A percentile compares a stretch with the other conserved stretches of the same genome.
phyloP scores from a whole-genome alignment of 1,284 basidiomycete species.

The Ceratobasidium sp. region DNA sequence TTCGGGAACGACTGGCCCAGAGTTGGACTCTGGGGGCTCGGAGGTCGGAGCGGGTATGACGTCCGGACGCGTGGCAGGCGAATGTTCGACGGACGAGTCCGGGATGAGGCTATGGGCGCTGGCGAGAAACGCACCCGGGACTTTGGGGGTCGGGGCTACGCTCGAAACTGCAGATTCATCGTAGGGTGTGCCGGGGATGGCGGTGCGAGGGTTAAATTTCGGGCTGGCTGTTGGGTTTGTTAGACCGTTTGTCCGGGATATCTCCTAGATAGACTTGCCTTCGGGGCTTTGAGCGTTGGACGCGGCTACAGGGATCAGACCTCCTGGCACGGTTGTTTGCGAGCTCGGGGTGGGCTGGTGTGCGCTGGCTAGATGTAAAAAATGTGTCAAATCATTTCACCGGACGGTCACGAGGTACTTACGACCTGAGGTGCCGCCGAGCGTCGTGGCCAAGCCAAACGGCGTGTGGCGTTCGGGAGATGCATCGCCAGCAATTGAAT shows the following conservation, averaged over 20 bases:
- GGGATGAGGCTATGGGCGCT: neutral
- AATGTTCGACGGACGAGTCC: neutral
- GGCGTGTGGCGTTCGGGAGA: too few relatives aligned
- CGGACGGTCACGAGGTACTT: neutral
- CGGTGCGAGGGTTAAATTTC: neutral
- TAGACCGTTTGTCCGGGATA: neutral
- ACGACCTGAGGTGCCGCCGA: neutral
- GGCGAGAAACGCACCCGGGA: slow-evolving; percentile 12
- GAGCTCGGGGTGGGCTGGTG: neutral
- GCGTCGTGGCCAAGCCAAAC: too few relatives aligned
- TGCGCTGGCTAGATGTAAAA: neutral
- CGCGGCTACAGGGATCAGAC: neutral
- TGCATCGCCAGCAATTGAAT: neutral
- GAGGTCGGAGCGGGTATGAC: neutral
- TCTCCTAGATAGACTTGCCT: neutral
- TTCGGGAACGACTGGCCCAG: slow-evolving; percentile 10
- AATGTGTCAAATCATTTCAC: neutral
- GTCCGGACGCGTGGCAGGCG: neutral
- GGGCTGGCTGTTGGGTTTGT: neutral
- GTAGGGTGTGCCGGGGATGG: slow-evolving; percentile 8
- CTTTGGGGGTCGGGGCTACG: neutral
- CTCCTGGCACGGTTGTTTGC: neutral
- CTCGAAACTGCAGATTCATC: neutral
- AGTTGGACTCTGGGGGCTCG: too few relatives aligned
- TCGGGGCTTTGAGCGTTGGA: neutral